Evolutionary conservation across 1,139 yeast species (phyloP).

Genomic region (Suhomyces atakaporum): DNA sequence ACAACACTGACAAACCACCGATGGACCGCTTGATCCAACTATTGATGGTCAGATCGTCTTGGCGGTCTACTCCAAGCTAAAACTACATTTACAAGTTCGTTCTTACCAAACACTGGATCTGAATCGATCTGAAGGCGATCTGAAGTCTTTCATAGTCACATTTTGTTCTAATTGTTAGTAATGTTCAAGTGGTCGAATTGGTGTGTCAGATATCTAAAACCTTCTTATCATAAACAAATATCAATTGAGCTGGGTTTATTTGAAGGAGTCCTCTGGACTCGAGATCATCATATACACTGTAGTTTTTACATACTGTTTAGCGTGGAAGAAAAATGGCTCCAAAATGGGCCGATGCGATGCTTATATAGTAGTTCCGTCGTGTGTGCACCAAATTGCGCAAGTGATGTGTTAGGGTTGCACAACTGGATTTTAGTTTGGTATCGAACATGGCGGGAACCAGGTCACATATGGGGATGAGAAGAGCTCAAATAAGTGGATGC

Average conservation of each 20-base stretch:
- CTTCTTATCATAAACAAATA: constrained; percentile 53
- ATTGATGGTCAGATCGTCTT: too few species aligned
- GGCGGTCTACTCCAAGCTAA: too few species aligned
- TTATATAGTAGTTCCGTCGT: constrained; percentile 1
- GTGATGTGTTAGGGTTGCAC: constrained; percentile 3
- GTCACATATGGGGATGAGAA: too few species aligned
- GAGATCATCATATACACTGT: constrained; percentile 36
- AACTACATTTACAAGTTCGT: too few species aligned
- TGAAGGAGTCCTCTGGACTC: constrained; percentile 46
- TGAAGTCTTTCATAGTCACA: not conserved
- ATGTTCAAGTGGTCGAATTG: constrained; percentile 1
- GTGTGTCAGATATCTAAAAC: constrained; percentile 36
- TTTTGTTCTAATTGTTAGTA: constrained; percentile 10
- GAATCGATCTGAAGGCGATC: too few species aligned
- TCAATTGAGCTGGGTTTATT: constrained; percentile 57
- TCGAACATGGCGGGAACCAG: too few species aligned
- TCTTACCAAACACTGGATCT: too few species aligned
- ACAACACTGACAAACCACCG: too few species aligned
- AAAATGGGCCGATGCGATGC: not conserved
- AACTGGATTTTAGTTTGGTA: too few species aligned
- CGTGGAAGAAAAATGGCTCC: not conserved
- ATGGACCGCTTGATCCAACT: too few species aligned
- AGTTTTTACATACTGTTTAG: constrained; percentile 2
- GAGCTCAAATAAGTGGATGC: too few species aligned
- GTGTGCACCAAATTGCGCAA: constrained; percentile 3